These are phyloP conservation scores for Aechmea fasciata DNA, from an alignment of 176 grass and related monocot genomes.

Conservation along the genomic window DNA sequence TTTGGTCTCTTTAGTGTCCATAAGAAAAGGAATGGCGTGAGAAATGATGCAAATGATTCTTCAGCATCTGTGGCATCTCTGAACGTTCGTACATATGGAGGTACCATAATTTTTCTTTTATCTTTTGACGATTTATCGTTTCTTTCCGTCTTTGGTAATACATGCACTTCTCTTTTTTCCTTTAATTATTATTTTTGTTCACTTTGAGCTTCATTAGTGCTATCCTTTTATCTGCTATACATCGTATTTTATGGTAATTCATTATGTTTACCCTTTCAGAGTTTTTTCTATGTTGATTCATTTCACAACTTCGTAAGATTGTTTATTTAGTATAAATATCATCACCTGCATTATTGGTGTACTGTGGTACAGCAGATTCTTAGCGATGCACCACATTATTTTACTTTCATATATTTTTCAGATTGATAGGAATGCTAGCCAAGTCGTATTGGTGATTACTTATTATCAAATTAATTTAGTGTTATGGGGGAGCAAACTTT, in stretches of 20 bases:
- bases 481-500: too few relatives aligned
- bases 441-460: too few relatives aligned
- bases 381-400: not conserved
- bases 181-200: not conserved
- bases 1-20: conserved; percentile 36
- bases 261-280: too few relatives aligned
- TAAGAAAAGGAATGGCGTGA: conserved; percentile 54
- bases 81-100: conserved; percentile 47
- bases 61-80: conserved; percentile 42
- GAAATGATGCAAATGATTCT: conserved; percentile 58
- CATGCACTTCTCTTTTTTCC: not conserved
- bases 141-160: not conserved
- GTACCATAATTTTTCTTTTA: conserved; percentile 28
- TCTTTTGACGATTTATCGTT: not conserved
- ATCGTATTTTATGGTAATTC: not conserved
- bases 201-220: not conserved
- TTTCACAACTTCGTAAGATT: not conserved
- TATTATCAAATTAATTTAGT: too few relatives aligned
- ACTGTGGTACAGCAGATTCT: not conserved
- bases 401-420: not conserved
- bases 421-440: too few relatives aligned
- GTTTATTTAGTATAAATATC: not conserved
- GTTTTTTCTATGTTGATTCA: not conserved
- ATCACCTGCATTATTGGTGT: not conserved
- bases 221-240: not conserved